Evolutionary conservation across 2,329 filamentous ascomycete species (phyloP), one percentile per base, ranked within the genome.

Genomic region (Microcera coccophila): DNA sequence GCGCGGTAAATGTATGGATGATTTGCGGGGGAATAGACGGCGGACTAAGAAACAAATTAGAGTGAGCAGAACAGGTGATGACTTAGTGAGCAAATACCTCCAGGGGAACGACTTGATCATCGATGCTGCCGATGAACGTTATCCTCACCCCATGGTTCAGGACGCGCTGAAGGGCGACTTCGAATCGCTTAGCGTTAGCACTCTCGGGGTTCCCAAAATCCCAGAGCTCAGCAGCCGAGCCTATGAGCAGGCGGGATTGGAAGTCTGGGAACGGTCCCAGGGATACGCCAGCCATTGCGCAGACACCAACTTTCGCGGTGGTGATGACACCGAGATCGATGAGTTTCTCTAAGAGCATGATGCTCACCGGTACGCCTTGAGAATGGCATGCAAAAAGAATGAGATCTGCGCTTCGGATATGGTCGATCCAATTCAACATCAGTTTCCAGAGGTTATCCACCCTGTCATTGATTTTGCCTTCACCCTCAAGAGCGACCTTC

Each of bases 1-100:
- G 90, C 88, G 20, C 93, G 84, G 63, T 90, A 95, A 45, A 97
- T 91, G 63, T 96, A 90, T 1, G 93, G 93, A 59, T 98, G 93
- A 16, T 81, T 82, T 4, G 90, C 82, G 1, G 86, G 86, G 0
- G 88, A 85, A 65, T 94, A 95, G 1, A 93, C 81, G 14, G 91
- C 90, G 3, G 90, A 96, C 81, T 72, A 36, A n/a, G 20, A 9
- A 16, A 74, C 8, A 17, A 33, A 53, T 66, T 45, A 64, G 55
- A 39, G 24, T 28, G 14, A 14, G 9, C 9, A 28, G 9, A 28
- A 9, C 14, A 28, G 14, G 14, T 9, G 14, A 14, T 9, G 24
- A 28, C 9, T 9, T 28, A 9, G 9, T 28, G 9, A 9, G 9
- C 9, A 14, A 9, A 60, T 65, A 87, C 85, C 74, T 96, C 91